Conservation (phyloP, 306 rosid species). For the Boehmeria nivea region DNA sequence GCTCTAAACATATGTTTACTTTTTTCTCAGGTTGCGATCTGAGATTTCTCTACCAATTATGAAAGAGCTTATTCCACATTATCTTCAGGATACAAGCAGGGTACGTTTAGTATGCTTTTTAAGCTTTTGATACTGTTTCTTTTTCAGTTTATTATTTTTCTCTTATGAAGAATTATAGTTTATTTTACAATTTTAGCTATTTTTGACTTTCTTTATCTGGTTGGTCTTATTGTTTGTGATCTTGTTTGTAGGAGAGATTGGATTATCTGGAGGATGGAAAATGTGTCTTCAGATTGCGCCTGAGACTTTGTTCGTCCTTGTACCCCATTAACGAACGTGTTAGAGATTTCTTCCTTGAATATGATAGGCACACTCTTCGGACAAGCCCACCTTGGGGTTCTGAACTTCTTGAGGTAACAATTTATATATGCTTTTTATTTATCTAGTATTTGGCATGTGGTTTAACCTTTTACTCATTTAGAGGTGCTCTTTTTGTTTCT, state of each 20-base stretch:
- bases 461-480: no score
- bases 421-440: slow-evolving; percentile 1
- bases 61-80: slow-evolving; percentile 93
- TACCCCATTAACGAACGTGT: slow-evolving; percentile 92
- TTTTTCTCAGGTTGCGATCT: slow-evolving; percentile 71
- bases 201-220: neutral
- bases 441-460: no score
- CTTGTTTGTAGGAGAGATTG: slow-evolving; percentile 74
- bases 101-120: slow-evolving; percentile 35
- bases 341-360: slow-evolving; percentile 93
- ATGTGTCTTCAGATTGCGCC: slow-evolving; percentile 79
- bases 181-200: no score
- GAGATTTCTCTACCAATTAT: slow-evolving; percentile 86
- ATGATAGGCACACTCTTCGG: slow-evolving; percentile 95
- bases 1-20: slow-evolving; percentile 25
- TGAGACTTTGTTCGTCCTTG: slow-evolving; percentile 85
- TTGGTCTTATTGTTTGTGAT: slow-evolving; percentile 16
- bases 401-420: slow-evolving; percentile 89
- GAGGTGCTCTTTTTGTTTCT: no score
- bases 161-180: no score
- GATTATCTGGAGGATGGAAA: slow-evolving; percentile 98
- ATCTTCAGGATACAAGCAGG: slow-evolving; percentile 90
- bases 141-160: no score
- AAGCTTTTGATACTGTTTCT: slow-evolving; percentile 7
- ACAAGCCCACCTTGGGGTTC: slow-evolving; percentile 99